Base-by-base conservation (phyloP, 2,329 filamentous ascomycete genomes). In the Claviceps digitariae region DNA sequence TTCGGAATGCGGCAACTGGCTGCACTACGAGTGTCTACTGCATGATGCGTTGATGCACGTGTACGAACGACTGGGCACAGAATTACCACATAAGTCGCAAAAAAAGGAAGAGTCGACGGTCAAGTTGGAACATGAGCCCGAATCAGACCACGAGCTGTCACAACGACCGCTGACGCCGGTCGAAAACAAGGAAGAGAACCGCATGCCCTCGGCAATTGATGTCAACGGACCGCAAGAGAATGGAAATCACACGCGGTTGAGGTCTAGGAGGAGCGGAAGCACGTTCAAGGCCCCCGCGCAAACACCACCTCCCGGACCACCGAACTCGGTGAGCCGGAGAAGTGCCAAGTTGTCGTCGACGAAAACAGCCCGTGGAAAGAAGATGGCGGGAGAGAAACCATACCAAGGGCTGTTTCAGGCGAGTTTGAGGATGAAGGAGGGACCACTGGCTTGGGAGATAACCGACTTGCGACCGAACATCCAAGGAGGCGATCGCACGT, bases 11-110 rank as follows among this genome's bases (percentile, higher is more conserved):
- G 73, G 73, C 51, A 74, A 73, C 52, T 84, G 82, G 82, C 74
- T 84, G 55, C 82, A 85, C 59, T 74, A 79, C 53, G 75, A 81
- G 47, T 85, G 82, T 59, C 69, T 85, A n/a, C 68, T 74, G 34
- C 74, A 81, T 58, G 74, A 79, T 15, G 71, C 75, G 4, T 69
- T 83, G 13, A 66, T 70, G 60, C 69, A 69, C 31, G 73, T 76
- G 0, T 80, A 71, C 61, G 67, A 73, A 31, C 70, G 70, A 52
- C 67, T 82, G 8, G 76, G 78, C 40, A 68, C 64, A 50, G 71
- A 75, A 54, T 76, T 71, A 57, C 76, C 78, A 2, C 75, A 80
- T 59, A 77, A 72, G 57, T 75, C 78, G 4, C 74, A 80, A 58
- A 63, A 68, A 43, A 59, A 65, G 13, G 61, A 66, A 21, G 65